phyloP scores from a whole-genome alignment of 73 alveolate genomes.

The Stentor roeselii region DNA sequence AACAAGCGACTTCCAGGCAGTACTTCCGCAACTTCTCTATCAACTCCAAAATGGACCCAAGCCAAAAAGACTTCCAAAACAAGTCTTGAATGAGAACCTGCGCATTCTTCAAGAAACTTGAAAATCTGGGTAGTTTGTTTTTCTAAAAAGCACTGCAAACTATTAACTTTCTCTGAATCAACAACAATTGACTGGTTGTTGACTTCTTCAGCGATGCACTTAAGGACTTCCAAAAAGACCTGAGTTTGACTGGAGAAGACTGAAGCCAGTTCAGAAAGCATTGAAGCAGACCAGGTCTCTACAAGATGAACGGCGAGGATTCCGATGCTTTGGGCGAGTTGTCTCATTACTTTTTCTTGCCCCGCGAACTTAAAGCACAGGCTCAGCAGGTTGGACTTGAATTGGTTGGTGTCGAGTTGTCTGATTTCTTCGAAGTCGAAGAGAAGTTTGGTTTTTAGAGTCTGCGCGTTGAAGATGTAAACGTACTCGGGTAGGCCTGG shows the following conservation, averaged over 20 bases:
- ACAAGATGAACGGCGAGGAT: conserved; percentile 7
- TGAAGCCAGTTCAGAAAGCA: neutral
- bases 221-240: neutral
- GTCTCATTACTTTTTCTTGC: neutral
- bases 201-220: neutral
- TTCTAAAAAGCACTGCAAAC: neutral
- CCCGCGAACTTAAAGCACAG: neutral
- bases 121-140: neutral
- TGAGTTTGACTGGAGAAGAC: neutral
- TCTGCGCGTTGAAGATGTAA: conserved; percentile 16
- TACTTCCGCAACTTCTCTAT: neutral
- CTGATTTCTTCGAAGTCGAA: conserved; percentile 20
- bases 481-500: neutral
- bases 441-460: conserved; percentile 3
- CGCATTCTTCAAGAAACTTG: neutral
- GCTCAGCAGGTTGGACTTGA: neutral
- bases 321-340: conserved; percentile 5
- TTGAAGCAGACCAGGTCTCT: conserved; percentile 1
- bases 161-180: neutral
- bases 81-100: neutral
- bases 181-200: neutral
- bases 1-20: conserved; percentile 15
- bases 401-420: neutral
- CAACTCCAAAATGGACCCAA: conserved; percentile 14
- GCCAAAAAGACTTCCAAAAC: neutral